Evolutionary conservation across 1,139 yeast species (phyloP).

Genomic region (Kodamaea derodonti): DNA sequence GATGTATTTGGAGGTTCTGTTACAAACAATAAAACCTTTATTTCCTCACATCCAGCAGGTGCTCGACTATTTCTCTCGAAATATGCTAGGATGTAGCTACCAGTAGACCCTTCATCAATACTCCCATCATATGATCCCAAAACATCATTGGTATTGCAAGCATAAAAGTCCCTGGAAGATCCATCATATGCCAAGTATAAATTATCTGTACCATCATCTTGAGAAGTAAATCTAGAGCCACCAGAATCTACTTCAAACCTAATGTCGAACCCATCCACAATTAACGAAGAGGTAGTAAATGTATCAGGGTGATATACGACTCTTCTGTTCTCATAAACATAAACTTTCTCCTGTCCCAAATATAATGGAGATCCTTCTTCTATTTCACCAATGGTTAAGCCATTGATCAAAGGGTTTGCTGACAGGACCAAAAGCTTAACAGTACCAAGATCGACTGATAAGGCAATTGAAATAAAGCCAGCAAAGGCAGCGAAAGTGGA

Average conservation of each 20-base stretch:
- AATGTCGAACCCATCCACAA: neutral
- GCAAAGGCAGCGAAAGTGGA: too few species aligned
- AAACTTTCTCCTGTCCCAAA: constrained; percentile 17
- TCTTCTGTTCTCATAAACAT: constrained; percentile 20
- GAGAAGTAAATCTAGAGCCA: neutral
- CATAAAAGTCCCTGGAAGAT: neutral
- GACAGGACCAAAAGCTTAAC: too few species aligned
- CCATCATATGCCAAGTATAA: constrained; percentile 15
- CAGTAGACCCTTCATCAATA: constrained; percentile 13
- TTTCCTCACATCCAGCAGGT: too few species aligned
- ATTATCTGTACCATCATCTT: constrained; percentile 4
- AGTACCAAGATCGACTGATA: too few species aligned
- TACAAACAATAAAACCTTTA: too few species aligned
- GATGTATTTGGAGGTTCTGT: neutral
- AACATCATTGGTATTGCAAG: neutral
- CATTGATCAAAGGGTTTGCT: too few species aligned
- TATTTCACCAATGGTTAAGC: too few species aligned
- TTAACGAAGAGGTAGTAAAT: constrained; percentile 7
- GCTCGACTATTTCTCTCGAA: too few species aligned
- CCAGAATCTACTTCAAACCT: neutral
- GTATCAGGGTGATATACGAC: constrained; percentile 21
- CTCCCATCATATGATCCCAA: too few species aligned
- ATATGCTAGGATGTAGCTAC: too few species aligned
- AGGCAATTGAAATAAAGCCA: too few species aligned
- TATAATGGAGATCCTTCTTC: too few species aligned